Evolutionary conservation across 495 filamentous ascomycete species (phyloP).

Genomic region (Aeminium ludgeri): DNA sequence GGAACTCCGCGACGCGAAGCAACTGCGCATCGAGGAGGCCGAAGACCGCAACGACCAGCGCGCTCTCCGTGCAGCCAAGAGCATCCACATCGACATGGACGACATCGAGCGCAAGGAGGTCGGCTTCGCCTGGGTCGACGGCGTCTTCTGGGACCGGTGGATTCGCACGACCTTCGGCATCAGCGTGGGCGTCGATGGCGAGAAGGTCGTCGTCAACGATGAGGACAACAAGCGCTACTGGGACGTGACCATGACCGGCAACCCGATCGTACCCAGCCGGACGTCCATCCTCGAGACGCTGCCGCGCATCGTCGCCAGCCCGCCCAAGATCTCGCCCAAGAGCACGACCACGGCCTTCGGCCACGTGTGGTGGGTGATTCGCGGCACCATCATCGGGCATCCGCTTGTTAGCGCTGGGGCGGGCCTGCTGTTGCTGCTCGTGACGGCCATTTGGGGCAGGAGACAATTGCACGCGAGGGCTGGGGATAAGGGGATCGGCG

Average conservation of each 20-base stretch:
- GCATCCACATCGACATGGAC: conserved; percentile 76
- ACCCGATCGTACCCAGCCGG: conserved; percentile 71
- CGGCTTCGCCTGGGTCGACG: conserved; percentile 96
- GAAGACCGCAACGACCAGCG: conserved; percentile 85
- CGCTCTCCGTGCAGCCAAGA: conserved; percentile 73
- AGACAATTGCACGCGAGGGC: neutral
- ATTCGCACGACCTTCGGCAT: conserved; percentile 86
- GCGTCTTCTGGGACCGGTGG: conserved; percentile 95
- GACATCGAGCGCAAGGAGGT: conserved; percentile 76
- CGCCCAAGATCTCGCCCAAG: conserved; percentile 73
- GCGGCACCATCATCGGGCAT: conserved; percentile 70
- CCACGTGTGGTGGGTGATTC: conserved; percentile 22
- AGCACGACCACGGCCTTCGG: conserved; percentile 43
- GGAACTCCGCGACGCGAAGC: conserved; percentile 84
- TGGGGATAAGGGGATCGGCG: conserved; percentile 17
- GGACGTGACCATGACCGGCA: conserved; percentile 79
- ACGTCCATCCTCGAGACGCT: conserved; percentile 92
- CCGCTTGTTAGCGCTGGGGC: conserved; percentile 53
- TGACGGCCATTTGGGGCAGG: conserved; percentile 33
- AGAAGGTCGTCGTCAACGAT: conserved; percentile 91
- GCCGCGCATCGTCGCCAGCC: conserved; percentile 49
- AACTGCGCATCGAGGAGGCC: conserved; percentile 87
- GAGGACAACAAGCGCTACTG: conserved; percentile 93
- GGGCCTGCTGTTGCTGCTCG: conserved; percentile 36
- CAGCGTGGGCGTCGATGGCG: conserved; percentile 55